These are phyloP conservation scores for Gossypium australe DNA, from an alignment of 345 rosid species.

Conservation along the genomic window DNA sequence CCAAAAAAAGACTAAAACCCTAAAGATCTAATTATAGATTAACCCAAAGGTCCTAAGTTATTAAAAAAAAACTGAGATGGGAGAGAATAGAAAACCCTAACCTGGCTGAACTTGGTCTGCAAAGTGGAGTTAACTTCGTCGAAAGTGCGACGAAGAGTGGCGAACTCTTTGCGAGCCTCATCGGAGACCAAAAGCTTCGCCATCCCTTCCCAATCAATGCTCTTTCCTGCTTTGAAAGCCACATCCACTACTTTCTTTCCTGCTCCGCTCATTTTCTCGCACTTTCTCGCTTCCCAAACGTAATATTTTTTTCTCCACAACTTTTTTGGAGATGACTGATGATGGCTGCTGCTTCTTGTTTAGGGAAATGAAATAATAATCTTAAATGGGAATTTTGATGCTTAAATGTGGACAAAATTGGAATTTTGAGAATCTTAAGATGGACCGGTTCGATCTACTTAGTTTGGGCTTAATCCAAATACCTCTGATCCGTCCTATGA, in stretches of 20 bases:
- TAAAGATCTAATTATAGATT: constrained; percentile 4
- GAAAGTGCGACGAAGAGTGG: constrained; percentile 87
- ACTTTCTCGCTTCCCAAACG: constrained; percentile 14
- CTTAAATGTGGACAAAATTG: neutral
- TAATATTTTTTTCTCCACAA: neutral
- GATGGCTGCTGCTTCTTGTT: neutral
- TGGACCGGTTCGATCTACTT: neutral
- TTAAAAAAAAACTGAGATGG: neutral
- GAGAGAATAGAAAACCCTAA: constrained; percentile 16
- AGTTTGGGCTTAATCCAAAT: neutral
- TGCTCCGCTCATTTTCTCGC: constrained; percentile 78
- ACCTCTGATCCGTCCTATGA: neutral
- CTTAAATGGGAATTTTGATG: neutral
- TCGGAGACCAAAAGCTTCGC: constrained; percentile 85
- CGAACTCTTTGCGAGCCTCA: constrained; percentile 92
- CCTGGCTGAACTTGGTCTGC: constrained; percentile 95
- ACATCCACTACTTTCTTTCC: constrained; percentile 76
- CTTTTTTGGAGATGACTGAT: neutral
- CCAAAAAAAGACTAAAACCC: neutral
- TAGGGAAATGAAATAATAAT: neutral
- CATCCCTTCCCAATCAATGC: constrained; percentile 96
- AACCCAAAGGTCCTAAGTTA: neutral
- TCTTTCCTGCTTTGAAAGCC: constrained; percentile 81
- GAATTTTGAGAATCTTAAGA: neutral
- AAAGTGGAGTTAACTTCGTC: constrained; percentile 88